These are phyloP conservation scores for Ricinus communis DNA, from an alignment of 345 rosid species.

Conservation along the genomic window DNA sequence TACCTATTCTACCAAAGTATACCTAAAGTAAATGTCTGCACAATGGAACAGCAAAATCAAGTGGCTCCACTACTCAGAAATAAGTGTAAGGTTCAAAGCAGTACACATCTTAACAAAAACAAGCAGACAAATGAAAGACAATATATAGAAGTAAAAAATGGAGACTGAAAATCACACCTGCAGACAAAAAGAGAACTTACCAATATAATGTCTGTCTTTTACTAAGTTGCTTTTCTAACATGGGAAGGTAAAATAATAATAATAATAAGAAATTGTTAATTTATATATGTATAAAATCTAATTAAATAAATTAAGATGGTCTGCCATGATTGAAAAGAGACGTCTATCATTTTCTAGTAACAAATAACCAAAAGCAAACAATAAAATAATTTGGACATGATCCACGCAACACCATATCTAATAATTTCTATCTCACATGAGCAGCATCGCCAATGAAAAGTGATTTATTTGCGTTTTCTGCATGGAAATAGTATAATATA, in stretches of 20 bases:
- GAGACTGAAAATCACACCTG: conserved; percentile 17
- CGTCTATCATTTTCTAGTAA: conserved; percentile 16
- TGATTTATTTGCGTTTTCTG: conserved; percentile 25
- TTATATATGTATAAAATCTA: not conserved
- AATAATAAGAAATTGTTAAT: too few species aligned
- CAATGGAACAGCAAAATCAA: not conserved
- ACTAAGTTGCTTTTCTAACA: conserved; percentile 24
- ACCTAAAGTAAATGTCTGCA: too few species aligned
- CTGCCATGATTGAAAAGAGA: conserved; percentile 43
- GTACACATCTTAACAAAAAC: not conserved
- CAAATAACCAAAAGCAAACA: conserved; percentile 20
- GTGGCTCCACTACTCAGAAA: not conserved
- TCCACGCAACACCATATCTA: conserved; percentile 12
- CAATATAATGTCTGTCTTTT: conserved; percentile 10
- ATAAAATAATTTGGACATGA: conserved; percentile 20
- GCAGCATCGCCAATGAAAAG: conserved; percentile 30
- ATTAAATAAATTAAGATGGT: conserved; percentile 23
- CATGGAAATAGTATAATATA: conserved; percentile 24
- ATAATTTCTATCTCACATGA: conserved; percentile 30
- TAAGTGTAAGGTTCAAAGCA: not conserved
- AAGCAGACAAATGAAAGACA: conserved; percentile 4
- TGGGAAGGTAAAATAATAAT: conserved; percentile 3
- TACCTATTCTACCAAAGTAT: not conserved
- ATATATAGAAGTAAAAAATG: not conserved
- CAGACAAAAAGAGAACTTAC: conserved; percentile 25